phyloP scores from a whole-genome alignment of 2,329 filamentous ascomycete species.

The Hypoxylon sp. region DNA sequence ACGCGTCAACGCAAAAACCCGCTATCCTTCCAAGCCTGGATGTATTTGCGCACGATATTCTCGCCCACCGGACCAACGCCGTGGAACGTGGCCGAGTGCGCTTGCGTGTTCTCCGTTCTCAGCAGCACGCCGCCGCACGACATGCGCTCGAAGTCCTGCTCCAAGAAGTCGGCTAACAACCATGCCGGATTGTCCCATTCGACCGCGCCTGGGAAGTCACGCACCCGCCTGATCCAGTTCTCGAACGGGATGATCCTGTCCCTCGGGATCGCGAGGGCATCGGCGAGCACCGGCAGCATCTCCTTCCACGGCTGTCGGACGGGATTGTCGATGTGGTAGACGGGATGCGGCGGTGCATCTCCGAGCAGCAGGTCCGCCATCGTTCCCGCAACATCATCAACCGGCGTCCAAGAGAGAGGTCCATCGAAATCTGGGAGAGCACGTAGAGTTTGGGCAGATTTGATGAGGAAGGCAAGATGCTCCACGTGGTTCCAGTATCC shows the following conservation, averaged over 20 bases:
- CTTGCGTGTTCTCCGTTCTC: slow-evolving; percentile 29
- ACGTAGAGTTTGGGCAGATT: slow-evolving; percentile 55
- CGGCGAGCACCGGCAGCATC: slow-evolving; percentile 24
- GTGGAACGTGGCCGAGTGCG: slow-evolving; percentile 32
- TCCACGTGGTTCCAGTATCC: slow-evolving; percentile 63
- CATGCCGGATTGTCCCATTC: slow-evolving; percentile 38
- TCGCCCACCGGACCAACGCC: slow-evolving; percentile 22
- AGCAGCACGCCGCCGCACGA: slow-evolving; percentile 43
- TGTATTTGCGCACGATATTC: slow-evolving; percentile 1
- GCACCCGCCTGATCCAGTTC: slow-evolving; percentile 40
- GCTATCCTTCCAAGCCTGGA: slow-evolving; percentile 32
- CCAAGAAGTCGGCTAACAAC: slow-evolving; percentile 39
- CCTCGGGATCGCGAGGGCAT: slow-evolving; percentile 26
- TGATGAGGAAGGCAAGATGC: slow-evolving; percentile 57
- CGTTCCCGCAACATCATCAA: slow-evolving; percentile 45
- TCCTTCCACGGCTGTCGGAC: slow-evolving; percentile 38
- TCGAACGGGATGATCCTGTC: slow-evolving; percentile 33
- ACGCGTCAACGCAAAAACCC: slow-evolving; percentile 18
- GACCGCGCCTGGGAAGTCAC: slow-evolving; percentile 4
- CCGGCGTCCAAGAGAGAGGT: slow-evolving; percentile 53
- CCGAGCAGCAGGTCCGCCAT: slow-evolving; percentile 35
- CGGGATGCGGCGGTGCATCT: not conserved
- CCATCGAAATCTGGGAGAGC: slow-evolving; percentile 52
- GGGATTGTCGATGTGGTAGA: slow-evolving; percentile 44
- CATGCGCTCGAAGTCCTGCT: slow-evolving; percentile 41